phyloP scores from a whole-genome alignment of 202 grass and related monocot genomes.

The Panicum virgatum region DNA sequence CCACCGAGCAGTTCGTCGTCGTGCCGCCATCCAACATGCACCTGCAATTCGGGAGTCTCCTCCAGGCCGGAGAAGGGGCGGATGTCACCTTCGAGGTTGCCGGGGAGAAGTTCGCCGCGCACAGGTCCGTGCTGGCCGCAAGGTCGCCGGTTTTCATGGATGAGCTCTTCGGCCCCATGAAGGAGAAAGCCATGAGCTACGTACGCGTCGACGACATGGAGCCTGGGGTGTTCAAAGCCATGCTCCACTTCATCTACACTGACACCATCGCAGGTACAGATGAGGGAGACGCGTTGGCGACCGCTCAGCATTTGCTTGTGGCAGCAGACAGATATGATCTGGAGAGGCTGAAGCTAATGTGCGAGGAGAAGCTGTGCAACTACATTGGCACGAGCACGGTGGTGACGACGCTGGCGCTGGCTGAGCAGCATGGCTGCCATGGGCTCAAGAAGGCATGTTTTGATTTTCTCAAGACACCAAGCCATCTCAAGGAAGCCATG shows the following conservation, averaged over 20 bases:
- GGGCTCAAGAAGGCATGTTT: no score
- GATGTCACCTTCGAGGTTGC: background rate
- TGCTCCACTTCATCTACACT: background rate
- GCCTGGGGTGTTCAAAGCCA: background rate
- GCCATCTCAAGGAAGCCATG: background rate
- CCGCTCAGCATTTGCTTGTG: no score
- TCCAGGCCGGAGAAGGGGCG: background rate
- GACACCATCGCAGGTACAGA: background rate
- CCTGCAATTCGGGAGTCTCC: background rate
- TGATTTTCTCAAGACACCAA: background rate
- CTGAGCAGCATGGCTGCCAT: no score
- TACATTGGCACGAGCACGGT: no score
- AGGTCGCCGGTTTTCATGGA: background rate
- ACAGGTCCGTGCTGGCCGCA: background rate
- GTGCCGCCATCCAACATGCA: background rate
- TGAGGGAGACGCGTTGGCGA: no score
- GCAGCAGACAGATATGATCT: no score
- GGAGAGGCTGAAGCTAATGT: no score
- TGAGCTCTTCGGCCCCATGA: background rate
- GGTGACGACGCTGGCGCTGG: no score
- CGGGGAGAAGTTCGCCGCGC: background rate
- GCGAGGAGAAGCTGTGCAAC: no score
- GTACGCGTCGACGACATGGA: background rate
- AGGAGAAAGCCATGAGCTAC: background rate
- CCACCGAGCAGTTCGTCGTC: no score